Percentiles rank a stretch among this genome's conserved stretches.
Evolutionary conservation across 2,329 filamentous ascomycete species (phyloP).

Genomic region (Cladosporium sphaerospermum): DNA sequence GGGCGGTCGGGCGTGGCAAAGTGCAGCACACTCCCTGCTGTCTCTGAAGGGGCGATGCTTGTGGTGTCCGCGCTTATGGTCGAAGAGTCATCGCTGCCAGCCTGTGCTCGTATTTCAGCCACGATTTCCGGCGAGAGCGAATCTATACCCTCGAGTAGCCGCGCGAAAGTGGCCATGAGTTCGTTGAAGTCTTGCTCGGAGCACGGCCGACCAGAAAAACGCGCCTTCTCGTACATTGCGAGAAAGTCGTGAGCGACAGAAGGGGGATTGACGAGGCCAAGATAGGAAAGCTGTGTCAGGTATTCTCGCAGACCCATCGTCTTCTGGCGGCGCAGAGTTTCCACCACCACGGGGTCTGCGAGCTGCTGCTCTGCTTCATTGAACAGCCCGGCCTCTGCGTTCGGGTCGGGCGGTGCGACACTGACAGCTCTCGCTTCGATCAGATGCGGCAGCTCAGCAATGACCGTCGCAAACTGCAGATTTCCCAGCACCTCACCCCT

Average conservation of each 20-base stretch:
- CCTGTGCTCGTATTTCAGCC: constrained; percentile 32
- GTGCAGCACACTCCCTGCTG: constrained; percentile 1
- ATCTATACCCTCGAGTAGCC: constrained; percentile 69
- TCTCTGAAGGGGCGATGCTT: background rate
- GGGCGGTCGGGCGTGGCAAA: constrained; percentile 14
- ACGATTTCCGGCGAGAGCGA: constrained; percentile 53
- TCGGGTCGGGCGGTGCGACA: constrained; percentile 53
- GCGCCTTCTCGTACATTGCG: constrained; percentile 70
- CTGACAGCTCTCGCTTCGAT: constrained; percentile 92
- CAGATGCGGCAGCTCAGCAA: constrained; percentile 78
- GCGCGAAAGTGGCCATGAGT: constrained; percentile 79
- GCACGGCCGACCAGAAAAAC: constrained; percentile 69
- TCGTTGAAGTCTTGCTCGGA: constrained; percentile 65
- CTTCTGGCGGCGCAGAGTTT: constrained; percentile 62
- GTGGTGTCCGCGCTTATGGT: background rate
- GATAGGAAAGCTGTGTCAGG: constrained; percentile 59
- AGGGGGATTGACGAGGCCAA: constrained; percentile 56
- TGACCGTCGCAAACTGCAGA: constrained; percentile 75
- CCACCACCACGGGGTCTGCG: constrained; percentile 46
- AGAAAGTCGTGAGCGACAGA: constrained; percentile 58
- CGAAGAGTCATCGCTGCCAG: constrained; percentile 10
- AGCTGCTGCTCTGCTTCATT: constrained; percentile 2
- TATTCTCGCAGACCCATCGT: constrained; percentile 76
- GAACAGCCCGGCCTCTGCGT: constrained; percentile 18
- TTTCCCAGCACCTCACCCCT: constrained; percentile 64